Evolutionary conservation across 2,329 filamentous ascomycete genomes (phyloP), one percentile per base, ranked within the genome.

Genomic region (Fusarium bactridioides): DNA sequence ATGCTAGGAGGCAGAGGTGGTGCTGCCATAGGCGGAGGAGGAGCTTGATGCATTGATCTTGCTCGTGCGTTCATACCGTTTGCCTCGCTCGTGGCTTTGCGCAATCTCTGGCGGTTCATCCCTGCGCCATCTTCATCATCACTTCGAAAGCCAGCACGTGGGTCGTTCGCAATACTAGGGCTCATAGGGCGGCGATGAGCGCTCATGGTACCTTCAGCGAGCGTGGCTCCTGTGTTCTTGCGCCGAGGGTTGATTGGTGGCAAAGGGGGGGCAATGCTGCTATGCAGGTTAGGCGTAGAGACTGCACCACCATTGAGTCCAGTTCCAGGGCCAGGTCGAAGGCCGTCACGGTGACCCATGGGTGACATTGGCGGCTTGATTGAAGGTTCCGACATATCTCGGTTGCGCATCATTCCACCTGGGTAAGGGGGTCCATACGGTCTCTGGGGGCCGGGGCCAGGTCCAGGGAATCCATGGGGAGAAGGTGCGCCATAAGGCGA

Each of bases 181-280:
- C 75, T 78, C 72, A 63, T 78, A 47, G 70, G 73, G 29, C 67
- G 58, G 41, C 71, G 75, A 13, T 72, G 71, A 12, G 63, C 44
- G 37, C 41, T 64, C 64, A 68, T 69, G n/a, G 69, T 51, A 16
- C 69, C 64, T 35, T 81, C 80, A 16, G 80, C 81, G n/a, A 83
- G 31, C 16, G 70, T 77, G 3, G 47, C 76, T 5, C 83, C 78
- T 15, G 83, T 79, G 13, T 83, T 84, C 59, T 86, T 84, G 15
- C 88, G 84, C 54, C 87, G 84, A 33, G 88, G 88, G 75, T 90
- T 90, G 77, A 90, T 87, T 4, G 88, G 88, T 5, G 88, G 88
- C 40, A 90, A 65, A 5, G 88, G 88, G 5, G 88, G 88, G 5
- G 81, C 83, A 31, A 77, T 73, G 16, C 75, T 78, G 10, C 78